phyloP scores from a whole-genome alignment of 228 moss, liverwort and hornwort species.

The Sphagnum fallax region DNA sequence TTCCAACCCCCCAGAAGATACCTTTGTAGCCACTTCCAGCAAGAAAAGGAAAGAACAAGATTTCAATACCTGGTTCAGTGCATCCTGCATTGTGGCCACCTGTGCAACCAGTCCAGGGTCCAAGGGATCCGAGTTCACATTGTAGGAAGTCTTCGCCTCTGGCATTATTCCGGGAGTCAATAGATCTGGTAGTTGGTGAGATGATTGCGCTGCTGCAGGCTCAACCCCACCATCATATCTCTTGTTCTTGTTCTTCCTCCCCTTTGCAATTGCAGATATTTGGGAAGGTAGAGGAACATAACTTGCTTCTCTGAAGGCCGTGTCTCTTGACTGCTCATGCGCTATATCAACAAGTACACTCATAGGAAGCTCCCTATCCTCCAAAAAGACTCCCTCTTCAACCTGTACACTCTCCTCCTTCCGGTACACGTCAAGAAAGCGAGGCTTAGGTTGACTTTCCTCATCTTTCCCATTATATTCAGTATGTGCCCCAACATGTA shows the following conservation, averaged over 20 bases:
- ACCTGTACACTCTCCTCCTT: too few species aligned
- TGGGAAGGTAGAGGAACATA: conserved; percentile 45
- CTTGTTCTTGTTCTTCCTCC: conserved; percentile 93
- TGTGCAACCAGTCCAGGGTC: conserved; percentile 53
- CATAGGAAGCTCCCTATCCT: conserved; percentile 55
- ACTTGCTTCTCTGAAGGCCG: conserved; percentile 28
- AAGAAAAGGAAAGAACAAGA: not conserved
- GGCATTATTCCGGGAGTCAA: conserved; percentile 33
- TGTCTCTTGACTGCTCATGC: conserved; percentile 50
- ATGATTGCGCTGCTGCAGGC: conserved; percentile 24
- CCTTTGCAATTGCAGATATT: conserved; percentile 55
- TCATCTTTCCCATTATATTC: conserved; percentile 22
- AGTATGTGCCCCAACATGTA: conserved; percentile 19
- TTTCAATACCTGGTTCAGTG: conserved; percentile 59
- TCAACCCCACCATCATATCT: conserved; percentile 58
- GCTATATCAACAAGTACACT: conserved; percentile 25
- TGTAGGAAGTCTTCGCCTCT: conserved; percentile 44
- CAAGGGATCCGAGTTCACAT: not conserved
- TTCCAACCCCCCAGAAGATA: not conserved
- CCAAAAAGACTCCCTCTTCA: conserved; percentile 52
- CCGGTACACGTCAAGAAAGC: too few species aligned
- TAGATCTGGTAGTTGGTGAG: conserved; percentile 19
- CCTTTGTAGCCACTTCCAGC: not conserved
- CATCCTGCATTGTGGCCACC: conserved; percentile 74
- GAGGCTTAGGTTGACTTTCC: conserved; percentile 18